Base-by-base conservation (phyloP, 305 asterid genomes). In the Caryopteris hybrid region DNA sequence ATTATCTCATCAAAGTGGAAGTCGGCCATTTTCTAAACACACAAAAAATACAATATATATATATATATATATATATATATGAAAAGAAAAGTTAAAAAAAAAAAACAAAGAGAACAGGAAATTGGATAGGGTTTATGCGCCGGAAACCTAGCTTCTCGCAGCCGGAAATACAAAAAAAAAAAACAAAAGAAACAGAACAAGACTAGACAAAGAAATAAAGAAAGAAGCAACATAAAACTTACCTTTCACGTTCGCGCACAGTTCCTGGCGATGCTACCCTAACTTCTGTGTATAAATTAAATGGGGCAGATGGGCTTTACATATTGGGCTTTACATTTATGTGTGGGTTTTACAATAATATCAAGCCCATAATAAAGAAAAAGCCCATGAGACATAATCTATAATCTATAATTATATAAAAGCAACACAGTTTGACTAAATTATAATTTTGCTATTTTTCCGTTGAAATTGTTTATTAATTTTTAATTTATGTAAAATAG, bases 1-100 rank as follows among this genome's bases (percentile, higher is more conserved):
- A 80, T 69, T 51, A 77, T 76, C 75, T 84, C 85, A 39, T 84
- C 90, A 4, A 78, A 78, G 74, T 66, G 38, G 31, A 82, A 63
- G n/a, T 67, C 77, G 1, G 72, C 66, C 90, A 84, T 84, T 18
- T 16, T 42, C 50, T 56, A 25, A 25, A 25, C 31, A 25, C 31
- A 25, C 31, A 25, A n/a, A n/a, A n/a, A n/a, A n/a, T n/a, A n/a
- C n/a, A n/a, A n/a, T n/a, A n/a, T n/a, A n/a, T n/a, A n/a, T n/a
- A n/a, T n/a, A n/a, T n/a, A n/a, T n/a, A n/a, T n/a, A n/a, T n/a
- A n/a, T n/a, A n/a, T n/a, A n/a, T n/a, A n/a, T n/a, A n/a, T 10
- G 17, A 23, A 22, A 39, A 54, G 25, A 31, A 20, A 18, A 13
- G 6, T 20, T 36, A 23, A 58, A 3, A 39, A 16, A 22, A 18